Evolutionary conservation across 2,329 filamentous ascomycete species (phyloP).

Genomic region (Ustulina deusta): DNA sequence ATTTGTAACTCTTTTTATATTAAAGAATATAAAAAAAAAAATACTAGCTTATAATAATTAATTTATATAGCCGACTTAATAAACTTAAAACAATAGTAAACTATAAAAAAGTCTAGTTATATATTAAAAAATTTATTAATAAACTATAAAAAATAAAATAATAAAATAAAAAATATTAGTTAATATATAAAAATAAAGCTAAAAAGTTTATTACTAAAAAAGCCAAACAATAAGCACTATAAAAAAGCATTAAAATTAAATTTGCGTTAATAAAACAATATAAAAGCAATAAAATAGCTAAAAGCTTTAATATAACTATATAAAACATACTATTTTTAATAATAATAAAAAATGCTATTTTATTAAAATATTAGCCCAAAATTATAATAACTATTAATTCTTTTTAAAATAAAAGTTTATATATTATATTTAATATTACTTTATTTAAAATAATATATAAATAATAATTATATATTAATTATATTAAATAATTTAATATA

Average conservation of each 20-base stretch:
- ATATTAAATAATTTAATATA: not conserved
- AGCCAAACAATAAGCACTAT: not conserved
- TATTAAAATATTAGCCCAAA: slow-evolving; percentile 9
- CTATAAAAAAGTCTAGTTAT: not conserved
- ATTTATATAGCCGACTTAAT: slow-evolving; percentile 4
- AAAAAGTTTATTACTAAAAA: slow-evolving; percentile 5
- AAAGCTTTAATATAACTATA: slow-evolving; percentile 26
- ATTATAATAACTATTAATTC: slow-evolving; percentile 7
- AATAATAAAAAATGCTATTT: slow-evolving; percentile 21
- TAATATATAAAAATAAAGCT: not conserved
- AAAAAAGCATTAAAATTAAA: slow-evolving; percentile 2
- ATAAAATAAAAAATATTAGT: not conserved
- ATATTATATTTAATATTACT: slow-evolving; percentile 13
- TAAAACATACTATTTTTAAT: slow-evolving; percentile 6
- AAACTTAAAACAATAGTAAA: slow-evolving; percentile 13
- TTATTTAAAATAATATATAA: slow-evolving; percentile 14
- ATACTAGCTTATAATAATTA: slow-evolving; percentile 20
- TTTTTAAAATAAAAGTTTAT: slow-evolving; percentile 10
- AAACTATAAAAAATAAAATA: not conserved
- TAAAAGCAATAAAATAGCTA: slow-evolving; percentile 14
- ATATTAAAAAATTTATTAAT: slow-evolving; percentile 4
- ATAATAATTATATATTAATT: slow-evolving; percentile 11
- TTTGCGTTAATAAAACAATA: slow-evolving; percentile 1
- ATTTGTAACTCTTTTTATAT: slow-evolving; percentile 15
- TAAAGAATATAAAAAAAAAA: slow-evolving; percentile 13